These are phyloP conservation scores for Aspergillus novofumigatus DNA, from an alignment of 2,329 filamentous ascomycete genomes.

Conservation along the genomic window DNA sequence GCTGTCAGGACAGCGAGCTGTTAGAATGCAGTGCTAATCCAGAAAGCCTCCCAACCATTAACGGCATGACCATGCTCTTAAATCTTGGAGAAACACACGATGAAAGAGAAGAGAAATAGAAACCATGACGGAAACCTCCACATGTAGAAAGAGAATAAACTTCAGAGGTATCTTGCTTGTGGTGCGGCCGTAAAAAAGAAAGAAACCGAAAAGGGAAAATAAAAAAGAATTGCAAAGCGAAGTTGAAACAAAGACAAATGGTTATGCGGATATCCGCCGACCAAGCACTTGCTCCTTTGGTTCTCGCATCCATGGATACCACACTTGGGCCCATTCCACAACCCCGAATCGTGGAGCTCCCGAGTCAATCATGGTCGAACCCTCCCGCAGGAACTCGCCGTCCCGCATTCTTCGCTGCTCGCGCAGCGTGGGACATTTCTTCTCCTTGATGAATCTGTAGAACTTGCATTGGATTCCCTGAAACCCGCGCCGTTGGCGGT, in stretches of 20 bases:
- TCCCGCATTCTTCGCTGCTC: conserved; percentile 39
- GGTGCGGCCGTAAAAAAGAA: neutral
- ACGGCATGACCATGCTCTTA: neutral
- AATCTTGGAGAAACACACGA: neutral
- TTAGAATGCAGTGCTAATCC: neutral
- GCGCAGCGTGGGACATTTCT: conserved; percentile 42
- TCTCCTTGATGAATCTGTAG: conserved; percentile 46
- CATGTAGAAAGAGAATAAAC: neutral
- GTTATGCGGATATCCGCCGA: conserved; percentile 13
- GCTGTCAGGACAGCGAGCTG: neutral
- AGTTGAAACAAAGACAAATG: neutral
- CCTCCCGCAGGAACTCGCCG: conserved; percentile 36
- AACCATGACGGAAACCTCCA: neutral
- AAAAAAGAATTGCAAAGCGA: neutral
- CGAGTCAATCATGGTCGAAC: conserved; percentile 21
- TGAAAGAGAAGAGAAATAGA: neutral
- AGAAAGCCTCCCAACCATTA: neutral
- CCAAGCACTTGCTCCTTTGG: conserved; percentile 21
- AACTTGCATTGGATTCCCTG: conserved; percentile 49
- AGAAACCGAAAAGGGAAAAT: neutral
- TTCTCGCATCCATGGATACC: conserved; percentile 44
- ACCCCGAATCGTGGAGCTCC: conserved; percentile 37
- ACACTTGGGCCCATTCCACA: conserved; percentile 35
- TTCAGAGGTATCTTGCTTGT: neutral
- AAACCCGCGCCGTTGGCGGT: conserved; percentile 37